These are phyloP conservation scores for Botrytis porri DNA, from an alignment of 2,329 filamentous ascomycete genomes.

Conservation along the genomic window DNA sequence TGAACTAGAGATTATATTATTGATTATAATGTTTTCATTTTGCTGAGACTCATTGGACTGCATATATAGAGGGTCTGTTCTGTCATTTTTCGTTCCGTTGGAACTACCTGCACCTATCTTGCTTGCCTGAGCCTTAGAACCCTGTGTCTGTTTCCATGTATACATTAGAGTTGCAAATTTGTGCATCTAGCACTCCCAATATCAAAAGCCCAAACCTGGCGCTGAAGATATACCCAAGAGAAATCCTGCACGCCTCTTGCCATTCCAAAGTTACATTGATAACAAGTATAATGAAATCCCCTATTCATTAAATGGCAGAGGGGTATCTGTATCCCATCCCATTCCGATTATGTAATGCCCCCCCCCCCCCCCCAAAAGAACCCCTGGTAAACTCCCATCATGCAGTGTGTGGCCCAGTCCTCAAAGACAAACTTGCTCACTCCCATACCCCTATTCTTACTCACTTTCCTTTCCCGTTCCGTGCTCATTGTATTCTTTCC, in stretches of 20 bases:
- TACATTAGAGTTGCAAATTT: neutral
- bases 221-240: neutral
- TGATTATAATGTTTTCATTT: neutral
- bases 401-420: neutral
- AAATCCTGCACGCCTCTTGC: slow-evolving; percentile 9
- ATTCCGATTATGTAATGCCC: slow-evolving; percentile 9
- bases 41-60: neutral
- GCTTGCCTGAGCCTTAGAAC: neutral
- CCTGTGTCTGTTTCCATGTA: neutral
- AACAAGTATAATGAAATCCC: neutral
- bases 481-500: neutral
- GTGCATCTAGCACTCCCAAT: neutral
- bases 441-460: neutral
- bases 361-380: too few species aligned
- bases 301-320: slow-evolving; percentile 2
- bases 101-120: neutral
- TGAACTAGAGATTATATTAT: neutral
- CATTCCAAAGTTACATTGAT: slow-evolving; percentile 10
- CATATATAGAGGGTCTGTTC: neutral
- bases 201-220: neutral
- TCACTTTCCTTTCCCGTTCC: neutral
- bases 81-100: neutral
- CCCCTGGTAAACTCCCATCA: slow-evolving; percentile 9
- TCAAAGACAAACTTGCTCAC: neutral
- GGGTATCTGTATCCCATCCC: slow-evolving; percentile 12